Evolutionary conservation across 2,329 filamentous ascomycete genomes (phyloP).

Genomic region (Fusarium anguioides): DNA sequence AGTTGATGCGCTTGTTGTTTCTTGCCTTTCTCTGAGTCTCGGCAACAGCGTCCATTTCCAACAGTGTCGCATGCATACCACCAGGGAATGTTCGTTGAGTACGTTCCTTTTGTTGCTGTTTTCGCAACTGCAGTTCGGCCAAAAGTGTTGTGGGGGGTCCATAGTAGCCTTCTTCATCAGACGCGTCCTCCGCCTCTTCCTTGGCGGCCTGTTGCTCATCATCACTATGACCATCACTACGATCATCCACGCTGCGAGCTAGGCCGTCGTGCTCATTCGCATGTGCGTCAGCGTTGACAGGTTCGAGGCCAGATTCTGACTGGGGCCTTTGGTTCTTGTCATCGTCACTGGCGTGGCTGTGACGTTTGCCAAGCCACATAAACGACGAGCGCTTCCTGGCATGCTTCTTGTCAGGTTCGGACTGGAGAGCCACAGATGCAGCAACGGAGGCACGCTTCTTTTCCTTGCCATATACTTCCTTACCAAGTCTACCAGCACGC

Average conservation of each 20-base stretch:
- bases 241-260: conserved; percentile 46
- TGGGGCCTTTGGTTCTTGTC: conserved; percentile 34
- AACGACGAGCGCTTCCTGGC: conserved; percentile 62
- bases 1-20: conserved; percentile 78
- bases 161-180: conserved; percentile 64
- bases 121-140: conserved; percentile 90
- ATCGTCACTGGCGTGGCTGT: conserved; percentile 47
- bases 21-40: conserved; percentile 83
- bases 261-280: conserved; percentile 38
- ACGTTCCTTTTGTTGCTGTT: conserved; percentile 85
- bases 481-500: conserved; percentile 79
- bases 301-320: conserved; percentile 42
- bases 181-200: conserved; percentile 59
- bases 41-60: conserved; percentile 90
- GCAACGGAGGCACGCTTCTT: conserved; percentile 60
- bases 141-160: conserved; percentile 89
- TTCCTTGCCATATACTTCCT: conserved; percentile 76
- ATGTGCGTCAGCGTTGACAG: conserved; percentile 43
- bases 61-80: conserved; percentile 89
- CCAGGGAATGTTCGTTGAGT: conserved; percentile 74
- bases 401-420: conserved; percentile 38
- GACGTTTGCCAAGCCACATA: conserved; percentile 59
- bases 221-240: conserved; percentile 37
- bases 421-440: conserved; percentile 43
- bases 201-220: conserved; percentile 54